phyloP scores from a whole-genome alignment of 495 filamentous ascomycete genomes.

The Daldinia childiae region DNA sequence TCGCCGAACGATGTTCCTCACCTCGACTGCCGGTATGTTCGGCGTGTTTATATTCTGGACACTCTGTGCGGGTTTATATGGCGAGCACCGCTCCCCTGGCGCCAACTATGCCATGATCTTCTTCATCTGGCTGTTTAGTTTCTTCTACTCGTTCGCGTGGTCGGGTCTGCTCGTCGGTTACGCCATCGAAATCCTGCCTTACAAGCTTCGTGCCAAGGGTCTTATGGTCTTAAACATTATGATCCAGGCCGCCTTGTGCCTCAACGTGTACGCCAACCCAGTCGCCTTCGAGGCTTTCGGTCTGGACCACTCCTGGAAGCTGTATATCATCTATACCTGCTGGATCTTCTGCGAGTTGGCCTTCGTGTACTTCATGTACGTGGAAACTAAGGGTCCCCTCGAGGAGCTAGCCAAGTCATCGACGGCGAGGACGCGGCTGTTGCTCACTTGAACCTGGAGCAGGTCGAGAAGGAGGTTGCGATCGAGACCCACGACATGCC shows the following conservation, averaged over 20 bases:
- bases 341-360: constrained; percentile 67
- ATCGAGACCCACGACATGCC: constrained; percentile 45
- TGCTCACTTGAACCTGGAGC: constrained; percentile 51
- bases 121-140: constrained; percentile 64
- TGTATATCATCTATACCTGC: constrained; percentile 71
- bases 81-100: constrained; percentile 49
- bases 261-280: constrained; percentile 69
- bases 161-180: constrained; percentile 73
- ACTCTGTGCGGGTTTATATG: constrained; percentile 52
- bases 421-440: constrained; percentile 66
- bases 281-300: constrained; percentile 64
- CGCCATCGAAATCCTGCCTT: constrained; percentile 76
- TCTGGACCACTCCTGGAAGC: constrained; percentile 60
- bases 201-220: constrained; percentile 70
- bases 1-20: constrained; percentile 66
- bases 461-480: constrained; percentile 50
- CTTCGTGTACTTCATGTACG: constrained; percentile 72
- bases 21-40: constrained; percentile 68
- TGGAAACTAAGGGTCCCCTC: constrained; percentile 71
- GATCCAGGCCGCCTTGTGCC: constrained; percentile 60
- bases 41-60: constrained; percentile 67
- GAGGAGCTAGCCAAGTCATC: constrained; percentile 72
- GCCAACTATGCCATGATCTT: constrained; percentile 62
- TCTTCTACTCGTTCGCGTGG: constrained; percentile 69
- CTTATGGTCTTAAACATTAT: constrained; percentile 63